Base-by-base conservation (phyloP, 108 stramenopile species). In the Nitzschia sp. region DNA sequence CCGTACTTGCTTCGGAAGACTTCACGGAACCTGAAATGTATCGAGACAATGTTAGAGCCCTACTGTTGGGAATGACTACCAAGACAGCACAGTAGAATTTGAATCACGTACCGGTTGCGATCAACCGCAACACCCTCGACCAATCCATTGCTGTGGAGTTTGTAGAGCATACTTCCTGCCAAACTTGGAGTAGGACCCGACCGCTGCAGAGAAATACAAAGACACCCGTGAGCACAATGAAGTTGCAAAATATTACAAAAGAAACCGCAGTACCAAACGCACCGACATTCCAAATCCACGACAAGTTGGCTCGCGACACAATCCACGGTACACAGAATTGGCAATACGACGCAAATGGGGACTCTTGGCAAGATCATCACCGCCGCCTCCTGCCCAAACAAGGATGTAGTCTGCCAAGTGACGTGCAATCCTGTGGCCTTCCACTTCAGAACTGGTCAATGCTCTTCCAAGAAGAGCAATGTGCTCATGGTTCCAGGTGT, bases 401-500 rank as follows among this genome's bases (percentile, higher is more conserved):
- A 99, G 79, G 14, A 99, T 93, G 71, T 98, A 99, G 74, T 99
- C 96, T 24, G 96, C 98, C 57, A 98, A 71, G 76, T 94, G 96
- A 15, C 95, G 78, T 19, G 96, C 90, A 73, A 98, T 97, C 20
- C 87, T 84, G 70, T 97, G 94, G 7, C 90, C 96, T 52, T 97
- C 94, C 67, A 94, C 90, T 71, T 96, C 87, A 21, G 94, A 82
- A 3, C 92, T 80, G 0, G 97, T 96, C 39, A 99, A 75, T 14
- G 84, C 79, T 56, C 92, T 81, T 26, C 98, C 98, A 2, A 99
- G 79, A 22, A 97, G 85, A 11, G 98, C 98, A 81, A 99, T 99
- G 72, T 98, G 98, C 62, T 97, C 97, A 69, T 99, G 97, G 81
- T 99, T 99, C 98, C 98, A 99, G 26, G 98, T 99, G 75, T 99